These are phyloP conservation scores for Termitomyces sp. DNA, from an alignment of 768 basidiomycete genomes.

Conservation along the genomic window DNA sequence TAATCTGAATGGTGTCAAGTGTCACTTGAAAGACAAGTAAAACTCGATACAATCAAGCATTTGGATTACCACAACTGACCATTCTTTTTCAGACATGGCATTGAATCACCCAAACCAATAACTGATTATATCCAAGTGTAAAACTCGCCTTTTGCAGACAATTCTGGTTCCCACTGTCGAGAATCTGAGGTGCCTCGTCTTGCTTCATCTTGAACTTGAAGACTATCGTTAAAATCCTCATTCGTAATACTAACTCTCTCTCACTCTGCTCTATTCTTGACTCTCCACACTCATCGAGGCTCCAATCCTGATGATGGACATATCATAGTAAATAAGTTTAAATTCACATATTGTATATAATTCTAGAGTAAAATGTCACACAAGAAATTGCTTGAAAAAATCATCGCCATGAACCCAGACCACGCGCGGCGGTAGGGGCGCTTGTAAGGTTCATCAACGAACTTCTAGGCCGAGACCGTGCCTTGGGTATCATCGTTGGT, in stretches of 20 bases:
- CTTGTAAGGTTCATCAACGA: neutral
- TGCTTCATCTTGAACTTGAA: neutral
- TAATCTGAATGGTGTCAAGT: neutral
- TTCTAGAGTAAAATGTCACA: neutral
- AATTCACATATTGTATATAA: neutral
- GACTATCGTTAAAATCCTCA: neutral
- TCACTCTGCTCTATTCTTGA: neutral
- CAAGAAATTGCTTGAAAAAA: neutral
- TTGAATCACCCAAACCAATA: neutral
- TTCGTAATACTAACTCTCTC: neutral
- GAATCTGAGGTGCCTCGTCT: neutral
- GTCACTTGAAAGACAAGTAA: neutral
- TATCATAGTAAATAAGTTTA: neutral
- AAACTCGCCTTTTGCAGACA: neutral
- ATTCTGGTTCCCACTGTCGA: neutral
- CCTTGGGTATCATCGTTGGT: neutral
- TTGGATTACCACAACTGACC: neutral
- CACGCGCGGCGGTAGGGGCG: neutral
- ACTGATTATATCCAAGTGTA: neutral
- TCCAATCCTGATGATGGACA: neutral
- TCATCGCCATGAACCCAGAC: conserved; percentile 1
- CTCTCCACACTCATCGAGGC: neutral
- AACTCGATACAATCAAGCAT: neutral
- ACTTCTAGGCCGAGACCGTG: neutral
- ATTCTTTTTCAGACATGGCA: neutral